Evolutionary conservation across 2,329 filamentous ascomycete genomes (phyloP).

Genomic region (Penicillium hordei): DNA sequence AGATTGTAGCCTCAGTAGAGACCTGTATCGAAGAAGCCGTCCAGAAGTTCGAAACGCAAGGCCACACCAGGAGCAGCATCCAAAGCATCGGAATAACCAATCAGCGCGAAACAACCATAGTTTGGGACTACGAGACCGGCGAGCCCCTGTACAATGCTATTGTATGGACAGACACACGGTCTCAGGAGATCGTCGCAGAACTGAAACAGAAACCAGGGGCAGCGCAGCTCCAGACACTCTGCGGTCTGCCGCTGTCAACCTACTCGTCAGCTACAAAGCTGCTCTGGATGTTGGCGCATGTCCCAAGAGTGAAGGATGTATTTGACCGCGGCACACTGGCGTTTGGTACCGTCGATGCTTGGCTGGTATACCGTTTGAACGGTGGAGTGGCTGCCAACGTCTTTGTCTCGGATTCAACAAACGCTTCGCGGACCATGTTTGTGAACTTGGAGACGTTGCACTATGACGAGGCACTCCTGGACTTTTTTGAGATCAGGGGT

Average conservation of each 20-base stretch:
- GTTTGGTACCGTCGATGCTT: conserved; percentile 85
- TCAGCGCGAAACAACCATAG: conserved; percentile 82
- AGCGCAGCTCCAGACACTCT: conserved; percentile 65
- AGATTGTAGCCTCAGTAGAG: conserved; percentile 72
- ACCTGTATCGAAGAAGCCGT: conserved; percentile 74
- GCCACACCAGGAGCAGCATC: conserved; percentile 65
- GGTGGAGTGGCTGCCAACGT: conserved; percentile 66
- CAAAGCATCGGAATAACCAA: conserved; percentile 81
- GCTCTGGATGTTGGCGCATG: conserved; percentile 74
- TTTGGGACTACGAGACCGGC: conserved; percentile 79
- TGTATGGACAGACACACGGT: conserved; percentile 86
- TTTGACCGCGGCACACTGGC: conserved; percentile 73
- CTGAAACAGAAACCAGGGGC: conserved; percentile 67
- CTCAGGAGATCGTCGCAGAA: conserved; percentile 70
- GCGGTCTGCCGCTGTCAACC: conserved; percentile 80
- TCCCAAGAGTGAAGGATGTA: conserved; percentile 66
- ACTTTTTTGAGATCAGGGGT: conserved; percentile 74
- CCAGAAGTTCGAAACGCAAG: conserved; percentile 64
- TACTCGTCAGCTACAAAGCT: conserved; percentile 86
- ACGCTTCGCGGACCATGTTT: conserved; percentile 90
- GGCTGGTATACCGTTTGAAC: conserved; percentile 79
- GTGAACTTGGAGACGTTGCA: conserved; percentile 77
- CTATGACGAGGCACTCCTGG: conserved; percentile 73
- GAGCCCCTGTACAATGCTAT: conserved; percentile 80
- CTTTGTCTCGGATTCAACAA: conserved; percentile 82